Evolutionary conservation across 371 early-diverging fungal species (phyloP).

Genomic region (Conidiobolus incongruus): DNA sequence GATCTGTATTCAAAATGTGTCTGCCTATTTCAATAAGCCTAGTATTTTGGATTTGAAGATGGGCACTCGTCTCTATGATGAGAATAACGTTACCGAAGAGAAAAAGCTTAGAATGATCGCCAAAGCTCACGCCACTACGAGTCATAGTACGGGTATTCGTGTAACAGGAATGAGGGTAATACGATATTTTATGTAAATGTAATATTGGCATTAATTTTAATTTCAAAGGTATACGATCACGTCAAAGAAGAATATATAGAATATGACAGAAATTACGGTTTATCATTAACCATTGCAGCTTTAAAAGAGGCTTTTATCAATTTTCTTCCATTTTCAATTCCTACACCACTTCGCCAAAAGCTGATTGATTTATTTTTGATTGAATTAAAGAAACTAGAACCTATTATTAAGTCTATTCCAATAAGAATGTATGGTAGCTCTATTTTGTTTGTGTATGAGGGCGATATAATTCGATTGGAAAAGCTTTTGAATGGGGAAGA

Average conservation of each 20-base stretch:
- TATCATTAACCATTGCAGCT: not conserved
- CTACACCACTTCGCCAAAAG: not conserved
- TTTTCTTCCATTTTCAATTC: not conserved
- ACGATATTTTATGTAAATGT: not conserved
- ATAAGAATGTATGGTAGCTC: not conserved
- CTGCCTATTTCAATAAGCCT: not conserved
- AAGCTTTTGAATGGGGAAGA: not conserved
- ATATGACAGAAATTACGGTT: slow-evolving; percentile 1
- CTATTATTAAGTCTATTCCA: not conserved
- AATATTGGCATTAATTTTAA: not conserved
- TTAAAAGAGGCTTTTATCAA: not conserved
- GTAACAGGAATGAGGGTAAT: slow-evolving; percentile 5
- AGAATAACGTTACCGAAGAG: not conserved
- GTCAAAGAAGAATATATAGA: not conserved
- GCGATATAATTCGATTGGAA: not conserved
- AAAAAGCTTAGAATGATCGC: not conserved
- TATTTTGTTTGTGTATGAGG: slow-evolving; percentile 3
- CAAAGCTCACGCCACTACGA: slow-evolving; percentile 1
- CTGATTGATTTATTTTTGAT: not conserved
- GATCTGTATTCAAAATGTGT: slow-evolving; percentile 2
- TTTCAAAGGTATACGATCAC: not conserved
- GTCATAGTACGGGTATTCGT: not conserved
- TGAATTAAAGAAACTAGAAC: not conserved
- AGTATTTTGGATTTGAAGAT: slow-evolving; percentile 4
- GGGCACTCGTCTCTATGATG: not conserved